Conservation (phyloP, 768 basidiomycete genomes). For the Rhizopogon sp. region DNA sequence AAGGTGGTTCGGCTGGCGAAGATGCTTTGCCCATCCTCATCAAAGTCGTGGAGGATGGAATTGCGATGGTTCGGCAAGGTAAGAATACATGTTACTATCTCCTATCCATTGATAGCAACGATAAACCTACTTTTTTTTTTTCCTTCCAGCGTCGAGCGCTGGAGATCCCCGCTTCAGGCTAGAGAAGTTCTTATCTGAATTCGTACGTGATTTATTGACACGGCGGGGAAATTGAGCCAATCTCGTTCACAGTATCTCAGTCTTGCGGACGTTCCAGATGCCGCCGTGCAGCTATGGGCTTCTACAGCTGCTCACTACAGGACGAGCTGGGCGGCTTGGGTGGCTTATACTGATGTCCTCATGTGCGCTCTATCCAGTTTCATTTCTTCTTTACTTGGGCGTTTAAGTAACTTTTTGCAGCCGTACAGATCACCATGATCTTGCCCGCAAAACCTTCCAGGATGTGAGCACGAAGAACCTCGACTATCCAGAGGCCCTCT, state of each 20-base stretch:
- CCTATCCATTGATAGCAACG: background rate
- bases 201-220: constrained; percentile 48
- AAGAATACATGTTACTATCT: constrained; percentile 3
- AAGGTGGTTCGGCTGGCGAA: constrained; percentile 45
- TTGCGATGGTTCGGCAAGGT: constrained; percentile 59
- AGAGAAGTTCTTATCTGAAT: constrained; percentile 75
- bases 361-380: constrained; percentile 42
- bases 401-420: constrained; percentile 24
- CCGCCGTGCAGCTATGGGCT: constrained; percentile 59
- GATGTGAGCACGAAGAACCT: constrained; percentile 66
- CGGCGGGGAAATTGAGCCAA: background rate
- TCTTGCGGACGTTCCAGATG: constrained; percentile 44
- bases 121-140: background rate
- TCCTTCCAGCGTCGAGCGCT: constrained; percentile 43
- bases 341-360: constrained; percentile 65
- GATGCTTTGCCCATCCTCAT: constrained; percentile 49
- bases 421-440: constrained; percentile 47
- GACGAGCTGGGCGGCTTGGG: constrained; percentile 72
- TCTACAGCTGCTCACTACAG: constrained; percentile 62
- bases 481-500: constrained; percentile 95
- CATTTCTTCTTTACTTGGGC: constrained; percentile 3
- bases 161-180: constrained; percentile 78
- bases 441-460: constrained; percentile 63
- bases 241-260: constrained; percentile 36
- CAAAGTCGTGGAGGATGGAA: constrained; percentile 56